These are phyloP conservation scores for Noccaea caerulescens DNA, from an alignment of 345 rosid species.

Conservation along the genomic window DNA sequence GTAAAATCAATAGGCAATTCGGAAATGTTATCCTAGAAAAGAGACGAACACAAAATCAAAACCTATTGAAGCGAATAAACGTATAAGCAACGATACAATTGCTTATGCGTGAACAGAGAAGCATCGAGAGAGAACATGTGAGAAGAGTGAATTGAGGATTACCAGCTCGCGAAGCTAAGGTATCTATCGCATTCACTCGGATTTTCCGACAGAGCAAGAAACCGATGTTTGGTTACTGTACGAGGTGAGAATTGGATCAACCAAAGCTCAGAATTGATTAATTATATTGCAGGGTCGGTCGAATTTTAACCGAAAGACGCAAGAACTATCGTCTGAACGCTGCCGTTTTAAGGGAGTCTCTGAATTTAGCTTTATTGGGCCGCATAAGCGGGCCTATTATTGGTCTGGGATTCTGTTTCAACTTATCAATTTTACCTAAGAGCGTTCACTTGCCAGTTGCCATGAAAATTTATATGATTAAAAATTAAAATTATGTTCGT, in stretches of 20 bases:
- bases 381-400: background rate
- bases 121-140: constrained; percentile 27
- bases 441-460: too few relatives aligned
- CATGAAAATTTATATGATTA: too few relatives aligned
- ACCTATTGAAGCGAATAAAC: constrained; percentile 18
- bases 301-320: constrained; percentile 1
- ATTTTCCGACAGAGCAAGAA: constrained; percentile 31
- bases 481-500: background rate
- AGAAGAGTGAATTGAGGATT: constrained; percentile 26
- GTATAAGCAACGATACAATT: background rate
- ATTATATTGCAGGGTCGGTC: background rate
- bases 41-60: background rate
- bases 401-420: constrained; percentile 2
- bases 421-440: background rate
- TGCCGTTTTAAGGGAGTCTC: background rate
- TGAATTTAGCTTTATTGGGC: background rate
- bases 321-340: constrained; percentile 22
- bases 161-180: constrained; percentile 39
- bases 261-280: background rate
- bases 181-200: background rate
- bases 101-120: constrained; percentile 21
- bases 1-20: constrained; percentile 1
- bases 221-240: constrained; percentile 12
- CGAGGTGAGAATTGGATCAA: background rate
- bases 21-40: background rate